phyloP scores from a whole-genome alignment of 305 asterid genomes.

The Fraxinus nigra region DNA sequence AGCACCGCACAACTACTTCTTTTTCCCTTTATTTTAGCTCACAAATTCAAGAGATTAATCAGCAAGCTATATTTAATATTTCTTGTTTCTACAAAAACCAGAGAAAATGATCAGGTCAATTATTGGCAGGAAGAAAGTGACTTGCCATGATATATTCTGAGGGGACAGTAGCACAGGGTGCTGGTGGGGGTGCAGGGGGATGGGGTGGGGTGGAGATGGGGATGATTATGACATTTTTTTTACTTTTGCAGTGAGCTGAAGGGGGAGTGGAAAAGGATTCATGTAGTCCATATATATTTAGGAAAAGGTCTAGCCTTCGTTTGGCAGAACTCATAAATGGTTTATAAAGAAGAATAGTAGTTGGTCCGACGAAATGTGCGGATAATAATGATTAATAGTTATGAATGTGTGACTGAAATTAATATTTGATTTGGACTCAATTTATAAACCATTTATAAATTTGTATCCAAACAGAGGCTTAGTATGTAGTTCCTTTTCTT shows the following conservation, averaged over 20 bases:
- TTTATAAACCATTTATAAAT: background rate
- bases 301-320: background rate
- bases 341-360: background rate
- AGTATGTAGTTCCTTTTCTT: background rate
- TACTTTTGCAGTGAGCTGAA: background rate
- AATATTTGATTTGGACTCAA: background rate
- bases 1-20: background rate
- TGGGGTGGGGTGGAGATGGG: background rate
- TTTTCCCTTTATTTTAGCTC: background rate
- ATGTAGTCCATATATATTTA: background rate
- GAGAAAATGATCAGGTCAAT: background rate
- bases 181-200: background rate
- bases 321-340: background rate
- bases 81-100: background rate
- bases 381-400: too few relatives aligned
- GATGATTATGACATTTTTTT: background rate
- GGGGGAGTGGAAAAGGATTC: background rate
- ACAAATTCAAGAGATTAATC: background rate
- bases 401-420: background rate
- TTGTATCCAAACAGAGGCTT: background rate
- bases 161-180: background rate
- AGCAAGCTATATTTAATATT: background rate
- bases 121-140: background rate
- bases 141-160: background rate
- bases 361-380: background rate